These are phyloP conservation scores for Cryphonectria nitschkei DNA, from an alignment of 2,329 filamentous ascomycete genomes.

Conservation along the genomic window DNA sequence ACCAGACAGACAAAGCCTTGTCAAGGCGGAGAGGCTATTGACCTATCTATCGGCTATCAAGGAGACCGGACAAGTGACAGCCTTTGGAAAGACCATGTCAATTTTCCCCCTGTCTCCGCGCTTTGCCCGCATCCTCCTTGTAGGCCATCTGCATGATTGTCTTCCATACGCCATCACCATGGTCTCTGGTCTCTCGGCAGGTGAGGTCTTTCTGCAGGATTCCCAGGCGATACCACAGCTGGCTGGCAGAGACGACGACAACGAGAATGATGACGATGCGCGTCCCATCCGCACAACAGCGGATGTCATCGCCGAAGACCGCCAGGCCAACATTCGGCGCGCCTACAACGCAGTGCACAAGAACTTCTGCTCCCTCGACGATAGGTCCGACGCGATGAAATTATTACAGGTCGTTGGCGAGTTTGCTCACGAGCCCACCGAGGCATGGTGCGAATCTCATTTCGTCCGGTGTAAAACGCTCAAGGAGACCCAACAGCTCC, in stretches of 20 bases:
- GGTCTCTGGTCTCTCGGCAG: constrained; percentile 85
- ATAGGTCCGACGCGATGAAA: constrained; percentile 86
- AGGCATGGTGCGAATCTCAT: constrained; percentile 77
- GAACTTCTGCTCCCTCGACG: constrained; percentile 79
- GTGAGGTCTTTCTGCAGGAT: constrained; percentile 85
- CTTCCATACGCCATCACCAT: constrained; percentile 85
- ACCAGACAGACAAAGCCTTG: constrained; percentile 75
- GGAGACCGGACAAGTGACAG: constrained; percentile 73
- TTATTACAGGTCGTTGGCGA: constrained; percentile 86
- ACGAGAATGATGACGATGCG: constrained; percentile 38
- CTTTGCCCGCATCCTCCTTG: constrained; percentile 88
- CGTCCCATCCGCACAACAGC: constrained; percentile 61
- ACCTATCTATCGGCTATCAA: constrained; percentile 83
- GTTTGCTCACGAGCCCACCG: constrained; percentile 74
- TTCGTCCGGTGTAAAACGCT: constrained; percentile 89
- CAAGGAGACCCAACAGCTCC: constrained; percentile 82
- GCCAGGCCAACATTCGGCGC: constrained; percentile 64
- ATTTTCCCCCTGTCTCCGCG: constrained; percentile 89
- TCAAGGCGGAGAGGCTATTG: constrained; percentile 83
- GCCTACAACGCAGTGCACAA: constrained; percentile 73
- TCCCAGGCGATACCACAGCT: constrained; percentile 70
- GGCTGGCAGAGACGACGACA: constrained; percentile 49
- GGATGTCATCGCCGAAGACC: constrained; percentile 73
- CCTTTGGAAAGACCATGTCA: constrained; percentile 79
- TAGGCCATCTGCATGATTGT: constrained; percentile 81